Evolutionary conservation across 2,329 filamentous ascomycete species (phyloP).

Genomic region (Xylaria digitata): DNA sequence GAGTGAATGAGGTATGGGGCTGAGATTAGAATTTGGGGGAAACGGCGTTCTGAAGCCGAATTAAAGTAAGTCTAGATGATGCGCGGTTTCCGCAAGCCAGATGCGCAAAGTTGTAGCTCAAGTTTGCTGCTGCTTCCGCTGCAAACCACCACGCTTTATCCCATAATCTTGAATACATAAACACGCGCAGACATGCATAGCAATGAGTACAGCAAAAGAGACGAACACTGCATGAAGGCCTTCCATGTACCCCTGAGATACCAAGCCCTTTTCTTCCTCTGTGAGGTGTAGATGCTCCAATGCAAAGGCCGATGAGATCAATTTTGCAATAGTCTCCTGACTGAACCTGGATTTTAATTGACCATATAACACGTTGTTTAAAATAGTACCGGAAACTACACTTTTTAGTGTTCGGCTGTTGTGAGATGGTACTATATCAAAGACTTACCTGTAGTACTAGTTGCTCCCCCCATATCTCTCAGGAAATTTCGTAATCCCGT

Average conservation of each 20-base stretch:
- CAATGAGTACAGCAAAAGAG: slow-evolving; percentile 19
- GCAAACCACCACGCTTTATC: neutral
- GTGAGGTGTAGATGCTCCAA: slow-evolving; percentile 16
- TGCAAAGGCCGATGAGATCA: slow-evolving; percentile 18
- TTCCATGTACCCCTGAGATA: slow-evolving; percentile 21
- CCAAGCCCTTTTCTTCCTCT: slow-evolving; percentile 8
- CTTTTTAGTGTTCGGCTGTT: neutral
- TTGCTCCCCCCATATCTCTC: slow-evolving; percentile 24
- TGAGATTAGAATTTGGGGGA: no score
- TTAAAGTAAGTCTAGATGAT: no score
- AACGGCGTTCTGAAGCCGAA: no score
- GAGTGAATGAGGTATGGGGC: no score
- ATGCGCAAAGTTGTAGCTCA: no score
- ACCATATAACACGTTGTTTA: slow-evolving; percentile 14
- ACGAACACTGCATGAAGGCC: slow-evolving; percentile 12
- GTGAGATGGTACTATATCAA: no score
- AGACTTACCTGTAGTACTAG: slow-evolving; percentile 12
- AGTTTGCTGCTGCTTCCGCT: no score
- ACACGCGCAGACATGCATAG: slow-evolving; percentile 13
- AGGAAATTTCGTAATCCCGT: slow-evolving; percentile 22
- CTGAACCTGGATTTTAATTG: slow-evolving; percentile 21
- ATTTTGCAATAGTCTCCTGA: neutral
- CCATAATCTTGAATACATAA: slow-evolving; percentile 13
- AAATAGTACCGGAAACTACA: slow-evolving; percentile 18
- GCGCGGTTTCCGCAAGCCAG: no score